These are phyloP conservation scores for Trichoderma polysporum DNA, from an alignment of 2,329 filamentous ascomycete genomes.

Conservation along the genomic window DNA sequence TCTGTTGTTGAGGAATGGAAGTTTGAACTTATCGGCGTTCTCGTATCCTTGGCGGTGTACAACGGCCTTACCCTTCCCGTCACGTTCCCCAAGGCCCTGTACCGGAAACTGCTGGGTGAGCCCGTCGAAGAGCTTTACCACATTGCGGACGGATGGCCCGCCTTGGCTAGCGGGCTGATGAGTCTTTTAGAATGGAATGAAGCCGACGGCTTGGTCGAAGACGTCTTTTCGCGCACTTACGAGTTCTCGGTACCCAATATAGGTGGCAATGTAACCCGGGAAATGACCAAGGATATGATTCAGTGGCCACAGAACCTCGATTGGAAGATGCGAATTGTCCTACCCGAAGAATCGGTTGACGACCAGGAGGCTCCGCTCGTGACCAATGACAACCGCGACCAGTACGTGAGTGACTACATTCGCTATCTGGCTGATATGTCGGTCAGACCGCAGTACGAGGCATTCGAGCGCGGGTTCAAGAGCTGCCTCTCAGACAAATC, in stretches of 20 bases:
- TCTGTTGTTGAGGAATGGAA: slow-evolving; percentile 84
- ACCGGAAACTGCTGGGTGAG: slow-evolving; percentile 72
- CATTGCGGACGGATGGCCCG: slow-evolving; percentile 85
- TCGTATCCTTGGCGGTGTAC: slow-evolving; percentile 88
- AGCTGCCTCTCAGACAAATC: slow-evolving; percentile 70
- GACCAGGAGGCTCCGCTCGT: slow-evolving; percentile 65
- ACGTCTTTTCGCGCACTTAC: slow-evolving; percentile 81
- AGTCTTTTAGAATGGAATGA: slow-evolving; percentile 74
- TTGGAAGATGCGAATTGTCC: slow-evolving; percentile 26
- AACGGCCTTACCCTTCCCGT: slow-evolving; percentile 91
- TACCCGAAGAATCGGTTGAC: slow-evolving; percentile 8
- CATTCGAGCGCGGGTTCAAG: slow-evolving; percentile 79
- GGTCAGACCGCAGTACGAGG: slow-evolving; percentile 71
- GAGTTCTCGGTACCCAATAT: slow-evolving; percentile 71
- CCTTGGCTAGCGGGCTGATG: slow-evolving; percentile 71
- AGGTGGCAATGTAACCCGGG: slow-evolving; percentile 55
- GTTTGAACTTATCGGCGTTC: slow-evolving; percentile 81
- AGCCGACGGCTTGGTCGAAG: slow-evolving; percentile 71
- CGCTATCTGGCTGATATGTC: slow-evolving; percentile 78
- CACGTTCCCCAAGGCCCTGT: slow-evolving; percentile 82
- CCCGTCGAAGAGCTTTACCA: slow-evolving; percentile 70
- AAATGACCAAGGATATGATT: slow-evolving; percentile 49
- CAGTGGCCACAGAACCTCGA: slow-evolving; percentile 55
- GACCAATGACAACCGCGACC: slow-evolving; percentile 73
- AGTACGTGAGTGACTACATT: slow-evolving; percentile 83